Percentiles rank a stretch among this genome's conserved stretches.
Evolutionary conservation across 257 asterid genomes (phyloP).

Genomic region (Solanum rostratum): DNA sequence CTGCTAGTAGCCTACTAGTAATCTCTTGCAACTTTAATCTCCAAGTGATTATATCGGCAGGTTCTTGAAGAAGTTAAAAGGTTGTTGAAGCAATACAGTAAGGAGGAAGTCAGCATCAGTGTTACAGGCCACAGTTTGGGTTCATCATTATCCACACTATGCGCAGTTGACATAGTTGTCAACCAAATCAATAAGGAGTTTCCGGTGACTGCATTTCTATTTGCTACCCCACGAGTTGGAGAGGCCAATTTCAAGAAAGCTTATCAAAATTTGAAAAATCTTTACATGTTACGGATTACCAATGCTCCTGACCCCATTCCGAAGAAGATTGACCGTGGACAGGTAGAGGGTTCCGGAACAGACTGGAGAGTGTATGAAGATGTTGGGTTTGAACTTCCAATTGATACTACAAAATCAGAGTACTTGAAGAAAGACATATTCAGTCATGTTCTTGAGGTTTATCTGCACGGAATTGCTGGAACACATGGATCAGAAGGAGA

Average conservation of each 20-base stretch:
- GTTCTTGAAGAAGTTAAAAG: constrained; percentile 51
- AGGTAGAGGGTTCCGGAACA: background rate
- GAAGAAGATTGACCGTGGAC: constrained; percentile 12
- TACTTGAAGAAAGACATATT: constrained; percentile 16
- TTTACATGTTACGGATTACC: constrained; percentile 28
- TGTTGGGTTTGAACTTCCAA: constrained; percentile 44
- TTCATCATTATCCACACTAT: constrained; percentile 53
- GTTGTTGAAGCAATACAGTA: constrained; percentile 45
- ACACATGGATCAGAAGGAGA: constrained; percentile 15
- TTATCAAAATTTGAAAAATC: constrained; percentile 6
- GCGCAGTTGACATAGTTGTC: constrained; percentile 45
- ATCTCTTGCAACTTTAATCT: background rate
- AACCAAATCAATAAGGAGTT: constrained; percentile 47
- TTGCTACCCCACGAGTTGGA: constrained; percentile 63
- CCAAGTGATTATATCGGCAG: constrained; percentile 9
- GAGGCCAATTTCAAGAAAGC: constrained; percentile 21
- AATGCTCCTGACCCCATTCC: constrained; percentile 50
- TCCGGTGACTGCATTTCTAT: constrained; percentile 53
- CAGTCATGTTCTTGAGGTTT: constrained; percentile 43
- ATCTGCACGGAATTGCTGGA: constrained; percentile 36
- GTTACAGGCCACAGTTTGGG: constrained; percentile 82
- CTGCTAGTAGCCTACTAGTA: no score
- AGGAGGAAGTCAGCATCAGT: constrained; percentile 61
- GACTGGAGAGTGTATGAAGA: constrained; percentile 23
- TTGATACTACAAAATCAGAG: constrained; percentile 41